Evolutionary conservation across 2,329 filamentous ascomycete genomes (phyloP), one percentile per base, ranked within the genome.

Genomic region (Macrophomina pseudophaseolina): DNA sequence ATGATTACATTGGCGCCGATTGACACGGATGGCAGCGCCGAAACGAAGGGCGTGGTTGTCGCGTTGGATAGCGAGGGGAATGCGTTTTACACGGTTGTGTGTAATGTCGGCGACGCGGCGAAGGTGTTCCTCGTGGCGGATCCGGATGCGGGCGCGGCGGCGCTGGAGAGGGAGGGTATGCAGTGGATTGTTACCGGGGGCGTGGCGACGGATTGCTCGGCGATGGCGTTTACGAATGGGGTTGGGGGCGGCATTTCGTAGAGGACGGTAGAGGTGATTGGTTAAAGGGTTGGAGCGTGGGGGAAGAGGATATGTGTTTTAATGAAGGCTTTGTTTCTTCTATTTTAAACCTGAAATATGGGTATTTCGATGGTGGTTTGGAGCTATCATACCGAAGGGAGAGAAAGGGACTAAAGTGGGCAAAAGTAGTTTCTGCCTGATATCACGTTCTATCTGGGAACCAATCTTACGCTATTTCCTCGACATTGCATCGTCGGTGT

Each of bases 11-110:
- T 56, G 35, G 35, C 35, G n/a, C 53, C 53, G 5, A 18, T 56
- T 33, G 53, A 56, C 18, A 33, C 35, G 9, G 35, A 35, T 18
- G 35, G 53, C 53, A 56, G n/a, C 53, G 35, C 53, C 16, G 35
- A 35, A 33, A 56, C 18, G 32, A 38, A 23, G n/a, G 53, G 53
- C n/a, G 35, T 56, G n/a, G 53, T 56, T 33, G 53, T 56, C 9
- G 53, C 53, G 2, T n/a, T 56, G 32, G 53, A 56, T 33, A 40
- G 33, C 33, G 33, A 56, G 53, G 53, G 53, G 33, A 56, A 56
- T 33, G 53, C 53, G 4, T 56, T 56, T 33, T 56, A 56, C 53
- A 56, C 35, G 33, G 53, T 56, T 11, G 53, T 56, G 4, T 56
- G 53, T 33, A 56, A 56, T 28, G 23, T 56, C 33, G 53, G 35